A percentile compares a stretch with the other conserved stretches of the same genome.
Evolutionary conservation across 805 yeast species (phyloP).

Genomic region (Sugiyamaella boreocaroliniensis): DNA sequence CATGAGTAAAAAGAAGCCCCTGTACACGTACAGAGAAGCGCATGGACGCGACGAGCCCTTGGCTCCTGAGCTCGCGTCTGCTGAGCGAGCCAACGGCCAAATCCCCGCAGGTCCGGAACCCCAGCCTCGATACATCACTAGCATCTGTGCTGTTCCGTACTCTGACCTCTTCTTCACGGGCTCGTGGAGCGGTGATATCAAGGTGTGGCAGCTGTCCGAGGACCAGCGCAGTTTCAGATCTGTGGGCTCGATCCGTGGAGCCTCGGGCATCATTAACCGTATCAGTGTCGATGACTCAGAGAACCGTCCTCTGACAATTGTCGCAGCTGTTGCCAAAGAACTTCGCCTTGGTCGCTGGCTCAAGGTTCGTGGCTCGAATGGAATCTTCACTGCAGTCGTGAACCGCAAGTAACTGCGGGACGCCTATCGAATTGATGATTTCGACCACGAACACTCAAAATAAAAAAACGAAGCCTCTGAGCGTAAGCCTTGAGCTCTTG

Average conservation of each 20-base stretch:
- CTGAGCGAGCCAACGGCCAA: constrained; percentile 36
- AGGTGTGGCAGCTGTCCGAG: constrained; percentile 69
- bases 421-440: not conserved
- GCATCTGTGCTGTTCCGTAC: constrained; percentile 75
- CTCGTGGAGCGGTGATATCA: constrained; percentile 74
- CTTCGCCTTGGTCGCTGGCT: constrained; percentile 87
- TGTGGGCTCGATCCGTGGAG: constrained; percentile 50
- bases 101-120: constrained; percentile 47
- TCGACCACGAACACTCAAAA: not conserved
- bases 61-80: constrained; percentile 44
- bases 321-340: constrained; percentile 73
- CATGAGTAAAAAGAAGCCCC: constrained; percentile 79
- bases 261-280: constrained; percentile 52
- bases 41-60: constrained; percentile 64
- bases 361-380: constrained; percentile 59
- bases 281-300: constrained; percentile 21
- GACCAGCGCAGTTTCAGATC: constrained; percentile 54
- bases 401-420: not conserved
- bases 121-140: constrained; percentile 81
- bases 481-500: no score
- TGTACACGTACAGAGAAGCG: constrained; percentile 57
- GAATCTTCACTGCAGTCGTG: constrained; percentile 41
- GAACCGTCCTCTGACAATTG: constrained; percentile 36
- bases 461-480: no score
- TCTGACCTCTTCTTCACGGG: constrained; percentile 81